Base-by-base conservation (phyloP, 768 basidiomycete species). In the Rhodotorula paludigena region DNA sequence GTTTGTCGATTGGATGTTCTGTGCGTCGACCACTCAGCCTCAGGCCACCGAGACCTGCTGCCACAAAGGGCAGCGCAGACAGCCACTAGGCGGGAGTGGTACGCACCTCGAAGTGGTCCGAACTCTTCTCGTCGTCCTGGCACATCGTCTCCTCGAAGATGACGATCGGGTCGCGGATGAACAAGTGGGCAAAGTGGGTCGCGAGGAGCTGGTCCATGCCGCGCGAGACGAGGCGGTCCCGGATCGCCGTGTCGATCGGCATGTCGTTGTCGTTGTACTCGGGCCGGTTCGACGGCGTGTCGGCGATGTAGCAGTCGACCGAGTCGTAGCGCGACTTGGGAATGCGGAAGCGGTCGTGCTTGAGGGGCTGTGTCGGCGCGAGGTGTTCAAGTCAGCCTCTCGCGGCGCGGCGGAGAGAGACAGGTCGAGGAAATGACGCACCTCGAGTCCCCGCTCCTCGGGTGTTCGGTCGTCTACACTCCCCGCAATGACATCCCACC, bases 1-100 rank as follows among this genome's bases (percentile, higher is more conserved):
- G 76, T 99, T 99, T 8, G 96, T 99, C 4, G 96, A 98, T 84
- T 99, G 96, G 33, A 99, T 87, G 76, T 97, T 98, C 89, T 94
- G 78, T 6, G 36, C 30, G 15, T n/a, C n/a, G n/a, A n/a, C n/a
- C n/a, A n/a, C n/a, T n/a, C n/a, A n/a, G n/a, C n/a, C n/a, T n/a
- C n/a, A n/a, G n/a, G n/a, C n/a, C n/a, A n/a, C n/a, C n/a, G n/a
- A n/a, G n/a, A n/a, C n/a, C n/a, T n/a, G n/a, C n/a, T n/a, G 9
- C 14, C 25, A 36, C 49, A 57, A 59, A 44, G 42, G 48, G 12
- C 23, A 7, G 12, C 18, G 39, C 8, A 60, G 41, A 15, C 35
- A 9, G 33, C 18, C 5, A 48, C 23, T 18, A 8, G 47, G 3
- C 23, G 16, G 25, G 41, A 41, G 23, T 1, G 45, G 36, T 41